Evolutionary conservation across 805 yeast genomes (phyloP), one percentile per base, ranked within the genome.

Genomic region (Wickerhamia fluorescens): DNA sequence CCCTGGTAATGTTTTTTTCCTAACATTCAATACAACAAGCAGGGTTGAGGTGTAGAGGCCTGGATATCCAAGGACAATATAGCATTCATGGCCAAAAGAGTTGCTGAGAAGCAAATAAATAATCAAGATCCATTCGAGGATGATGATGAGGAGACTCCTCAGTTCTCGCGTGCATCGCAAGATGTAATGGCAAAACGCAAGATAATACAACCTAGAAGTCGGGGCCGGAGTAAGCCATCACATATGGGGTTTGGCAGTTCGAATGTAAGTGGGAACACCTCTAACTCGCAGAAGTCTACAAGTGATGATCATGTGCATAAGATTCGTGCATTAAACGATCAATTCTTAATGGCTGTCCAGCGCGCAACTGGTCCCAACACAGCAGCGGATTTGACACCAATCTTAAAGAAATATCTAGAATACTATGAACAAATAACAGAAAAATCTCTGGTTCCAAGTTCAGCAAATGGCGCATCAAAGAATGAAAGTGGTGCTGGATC

Each of bases 41-140:
- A n/a, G n/a, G n/a, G n/a, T n/a, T n/a, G n/a, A n/a, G n/a, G n/a
- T n/a, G n/a, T n/a, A n/a, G n/a, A n/a, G n/a, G n/a, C n/a, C n/a
- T n/a, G n/a, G n/a, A n/a, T n/a, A n/a, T n/a, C n/a, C n/a, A n/a
- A n/a, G n/a, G n/a, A n/a, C n/a, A n/a, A n/a, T n/a, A n/a, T n/a
- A n/a, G n/a, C n/a, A n/a, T n/a, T 9, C 14, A 75, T 75, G 83
- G 67, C 78, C 16, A 85, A 85, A 52, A 69, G 95, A 56, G 58
- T 67, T 31, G 86, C 87, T 13, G 71, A 64, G 29, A 53, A 62
- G 13, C 94, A 85, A 52, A 59, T 84, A 27, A 69, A 75, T 11
- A 68, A 70, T 38, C 85, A 77, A 23, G 24, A 23, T 19, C 31
- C 31, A 17, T 60, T 56, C 20, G 59, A 63, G 21, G 68, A 61